Percentiles rank a stretch among this genome's conserved stretches.
Conservation (phyloP, 345 rosid species). For the Eucalyptus marginata region DNA sequence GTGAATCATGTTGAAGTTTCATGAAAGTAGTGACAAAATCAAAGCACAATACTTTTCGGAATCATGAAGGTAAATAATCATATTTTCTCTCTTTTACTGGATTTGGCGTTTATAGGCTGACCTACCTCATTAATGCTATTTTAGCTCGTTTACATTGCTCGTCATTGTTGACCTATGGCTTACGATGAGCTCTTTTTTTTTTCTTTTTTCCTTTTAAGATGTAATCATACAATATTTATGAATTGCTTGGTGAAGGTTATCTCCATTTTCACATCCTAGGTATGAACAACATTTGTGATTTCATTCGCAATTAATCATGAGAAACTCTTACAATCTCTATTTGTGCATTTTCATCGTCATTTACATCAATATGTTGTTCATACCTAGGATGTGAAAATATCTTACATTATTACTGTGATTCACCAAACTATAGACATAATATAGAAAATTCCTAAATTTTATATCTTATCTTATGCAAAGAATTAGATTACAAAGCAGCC, state of each 20-base stretch:
- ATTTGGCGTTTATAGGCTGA: rapidly evolving
- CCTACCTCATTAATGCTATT: background rate
- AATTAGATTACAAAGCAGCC: no score
- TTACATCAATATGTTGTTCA: no score
- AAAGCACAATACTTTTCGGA: background rate
- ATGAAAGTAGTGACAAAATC: background rate
- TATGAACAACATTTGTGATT: no score
- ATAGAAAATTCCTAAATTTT: no score
- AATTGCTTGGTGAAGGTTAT: background rate
- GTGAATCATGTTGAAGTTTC: background rate
- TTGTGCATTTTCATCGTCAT: background rate
- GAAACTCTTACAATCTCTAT: background rate
- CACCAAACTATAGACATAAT: background rate
- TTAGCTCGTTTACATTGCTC: background rate
- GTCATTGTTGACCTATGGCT: no score
- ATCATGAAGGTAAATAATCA: no score
- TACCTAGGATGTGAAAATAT: background rate
- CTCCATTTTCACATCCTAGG: no score
- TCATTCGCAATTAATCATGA: background rate
- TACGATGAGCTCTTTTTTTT: background rate
- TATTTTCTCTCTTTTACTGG: background rate
- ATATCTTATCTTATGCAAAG: no score
- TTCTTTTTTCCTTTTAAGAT: background rate
- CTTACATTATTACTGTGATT: no score
- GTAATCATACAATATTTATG: background rate